Base-by-base conservation (phyloP, 2,329 filamentous ascomycete species). In the Talaromyces rugulosus region DNA sequence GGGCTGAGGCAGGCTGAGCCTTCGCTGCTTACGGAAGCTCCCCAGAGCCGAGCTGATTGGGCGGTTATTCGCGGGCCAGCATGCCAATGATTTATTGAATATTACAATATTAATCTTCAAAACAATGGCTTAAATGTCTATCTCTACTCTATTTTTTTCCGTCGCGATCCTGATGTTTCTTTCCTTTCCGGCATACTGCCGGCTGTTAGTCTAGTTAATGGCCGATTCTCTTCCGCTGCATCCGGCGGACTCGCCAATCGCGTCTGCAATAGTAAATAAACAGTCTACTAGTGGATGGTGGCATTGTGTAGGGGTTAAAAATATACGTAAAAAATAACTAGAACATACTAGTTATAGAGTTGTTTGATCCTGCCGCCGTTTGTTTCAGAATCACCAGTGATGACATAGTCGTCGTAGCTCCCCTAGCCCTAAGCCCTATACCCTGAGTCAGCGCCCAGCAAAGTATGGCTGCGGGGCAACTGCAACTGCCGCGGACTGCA, bases 341-440 rank as follows among this genome's bases (percentile, higher is more conserved):
- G 14, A 16, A 7, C 36, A 40, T 40, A n/a, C 8, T 40, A 36
- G 34, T 36, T 36, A 36, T 36, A 36, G 34, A 40, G 16, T n/a
- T 36, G 16, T n/a, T 31, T 53, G 27, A 28, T 6, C 52, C 52
- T 27, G 16, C 33, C 33, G n/a, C 11, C 2, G 52, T 54, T 54
- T 18, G 47, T 14, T 18, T 5, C 28, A 27, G 47, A 33, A 34
- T 16, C 16, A 6, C 18, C 18, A 30, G 36, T 18, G 28, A 44
- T 18, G 54, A 56, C 27, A 40, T 36, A 23, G 14, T 23, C 23
- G 23, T 23, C 23, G 23, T 23, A 23, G 7, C n/a, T 42, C 54
- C 61, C 61, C 57, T 59, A 62, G 56, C 61, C 61, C 61, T 62
- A 62, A 59, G 61, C 61, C 61, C 61, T 62, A 56, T 27, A 28